Conservation (phyloP, 495 filamentous ascomycete species). For the Xanthoparmelia taractica region DNA sequence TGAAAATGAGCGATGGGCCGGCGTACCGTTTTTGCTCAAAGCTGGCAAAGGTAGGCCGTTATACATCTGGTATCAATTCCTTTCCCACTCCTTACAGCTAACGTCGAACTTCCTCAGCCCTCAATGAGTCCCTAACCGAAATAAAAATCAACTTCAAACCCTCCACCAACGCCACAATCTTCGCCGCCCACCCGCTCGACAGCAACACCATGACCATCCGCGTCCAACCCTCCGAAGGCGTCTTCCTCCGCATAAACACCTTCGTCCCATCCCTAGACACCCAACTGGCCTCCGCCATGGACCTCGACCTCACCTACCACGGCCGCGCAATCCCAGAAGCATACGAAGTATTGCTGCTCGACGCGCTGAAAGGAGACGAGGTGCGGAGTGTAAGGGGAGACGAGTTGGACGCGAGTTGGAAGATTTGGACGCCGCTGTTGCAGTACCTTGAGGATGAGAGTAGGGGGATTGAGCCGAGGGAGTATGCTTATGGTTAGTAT, state of each 20-base stretch:
- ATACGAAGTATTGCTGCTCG: slow-evolving; percentile 75
- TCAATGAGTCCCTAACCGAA: slow-evolving; percentile 85
- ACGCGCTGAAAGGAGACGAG: slow-evolving; percentile 78
- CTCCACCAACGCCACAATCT: slow-evolving; percentile 69
- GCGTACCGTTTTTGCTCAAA: slow-evolving; percentile 82
- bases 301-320: slow-evolving; percentile 77
- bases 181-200: slow-evolving; percentile 60
- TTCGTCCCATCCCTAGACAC: slow-evolving; percentile 75
- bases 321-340: slow-evolving; percentile 80
- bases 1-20: slow-evolving; percentile 85
- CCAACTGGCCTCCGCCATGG: slow-evolving; percentile 79
- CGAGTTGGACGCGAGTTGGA: slow-evolving; percentile 78
- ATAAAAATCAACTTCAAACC: slow-evolving; percentile 85
- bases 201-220: slow-evolving; percentile 82
- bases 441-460: slow-evolving; percentile 79
- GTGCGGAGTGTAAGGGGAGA: slow-evolving; percentile 83
- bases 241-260: slow-evolving; percentile 89
- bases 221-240: slow-evolving; percentile 78
- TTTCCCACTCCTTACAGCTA: background rate
- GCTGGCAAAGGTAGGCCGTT: slow-evolving; percentile 55
- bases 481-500: slow-evolving; percentile 74
- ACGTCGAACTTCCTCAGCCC: slow-evolving; percentile 35
- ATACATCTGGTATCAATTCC: no score
- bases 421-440: slow-evolving; percentile 74
- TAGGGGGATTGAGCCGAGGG: slow-evolving; percentile 69